Evolutionary conservation across 2,329 filamentous ascomycete species (phyloP).

Genomic region (Bertia moriformis): DNA sequence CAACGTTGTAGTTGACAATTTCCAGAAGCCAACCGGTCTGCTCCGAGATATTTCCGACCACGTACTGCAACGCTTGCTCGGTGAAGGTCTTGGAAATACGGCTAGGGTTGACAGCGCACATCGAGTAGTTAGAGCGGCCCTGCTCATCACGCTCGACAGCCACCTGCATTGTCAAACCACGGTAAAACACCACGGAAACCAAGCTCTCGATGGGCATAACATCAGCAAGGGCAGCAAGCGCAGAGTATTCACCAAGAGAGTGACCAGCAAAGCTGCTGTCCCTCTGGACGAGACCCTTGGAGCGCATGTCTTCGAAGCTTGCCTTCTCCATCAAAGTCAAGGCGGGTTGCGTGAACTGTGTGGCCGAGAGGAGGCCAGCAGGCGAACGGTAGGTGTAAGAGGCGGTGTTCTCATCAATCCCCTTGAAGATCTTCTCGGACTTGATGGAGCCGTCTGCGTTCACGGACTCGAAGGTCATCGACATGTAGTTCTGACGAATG

Average conservation of each 20-base stretch:
- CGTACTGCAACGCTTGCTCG: slow-evolving; percentile 8
- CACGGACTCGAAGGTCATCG: slow-evolving; percentile 6
- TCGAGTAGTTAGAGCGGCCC: slow-evolving; percentile 10
- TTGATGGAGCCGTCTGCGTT: slow-evolving; percentile 5
- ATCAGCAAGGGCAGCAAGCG: slow-evolving; percentile 11
- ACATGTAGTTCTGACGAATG: slow-evolving; percentile 18
- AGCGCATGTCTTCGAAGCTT: slow-evolving; percentile 10
- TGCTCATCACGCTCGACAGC: slow-evolving; percentile 11
- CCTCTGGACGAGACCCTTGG: slow-evolving; percentile 10
- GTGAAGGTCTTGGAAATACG: slow-evolving; percentile 9
- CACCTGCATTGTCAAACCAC: slow-evolving; percentile 17
- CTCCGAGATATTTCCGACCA: slow-evolving; percentile 9
- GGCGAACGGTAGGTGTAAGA: slow-evolving; percentile 12
- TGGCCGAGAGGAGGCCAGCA: slow-evolving; percentile 14
- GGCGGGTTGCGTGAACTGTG: slow-evolving; percentile 18
- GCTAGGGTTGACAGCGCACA: slow-evolving; percentile 14
- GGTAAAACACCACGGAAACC: slow-evolving; percentile 13
- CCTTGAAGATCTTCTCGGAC: slow-evolving; percentile 4
- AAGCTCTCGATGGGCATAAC: slow-evolving; percentile 12
- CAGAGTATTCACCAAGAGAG: slow-evolving; percentile 16
- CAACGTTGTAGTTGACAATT: slow-evolving; percentile 18
- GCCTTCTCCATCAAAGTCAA: slow-evolving; percentile 14
- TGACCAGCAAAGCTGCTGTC: slow-evolving; percentile 12
- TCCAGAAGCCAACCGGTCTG: slow-evolving; percentile 11
- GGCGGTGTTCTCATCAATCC: slow-evolving; percentile 8